Percentiles rank a stretch among this genome's conserved stretches.
Conservation (phyloP, 495 filamentous ascomycete species). For the Xylaria venustula region DNA sequence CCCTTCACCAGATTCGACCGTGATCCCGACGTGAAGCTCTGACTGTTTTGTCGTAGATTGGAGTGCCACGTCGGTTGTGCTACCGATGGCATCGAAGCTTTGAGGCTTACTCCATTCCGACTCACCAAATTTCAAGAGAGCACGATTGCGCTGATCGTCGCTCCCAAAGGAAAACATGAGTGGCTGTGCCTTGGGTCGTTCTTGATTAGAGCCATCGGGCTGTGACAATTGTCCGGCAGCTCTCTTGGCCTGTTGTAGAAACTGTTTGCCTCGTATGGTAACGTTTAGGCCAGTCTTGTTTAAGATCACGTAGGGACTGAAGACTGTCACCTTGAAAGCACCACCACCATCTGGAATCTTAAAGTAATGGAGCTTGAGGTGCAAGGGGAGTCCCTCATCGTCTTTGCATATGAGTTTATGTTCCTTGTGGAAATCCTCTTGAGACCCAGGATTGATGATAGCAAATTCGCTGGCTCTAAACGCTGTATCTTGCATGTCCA, state of each 20-base stretch:
- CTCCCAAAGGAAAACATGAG: slow-evolving; percentile 93
- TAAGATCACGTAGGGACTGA: slow-evolving; percentile 87
- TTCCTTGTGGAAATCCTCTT: slow-evolving; percentile 88
- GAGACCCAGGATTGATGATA: slow-evolving; percentile 85
- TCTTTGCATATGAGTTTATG: slow-evolving; percentile 78
- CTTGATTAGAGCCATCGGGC: slow-evolving; percentile 33
- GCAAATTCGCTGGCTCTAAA: slow-evolving; percentile 95
- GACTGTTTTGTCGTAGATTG: slow-evolving; percentile 66
- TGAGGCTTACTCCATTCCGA: slow-evolving; percentile 96
- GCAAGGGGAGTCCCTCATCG: slow-evolving; percentile 70
- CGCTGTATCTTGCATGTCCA: slow-evolving; percentile 93
- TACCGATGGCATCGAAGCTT: slow-evolving; percentile 97
- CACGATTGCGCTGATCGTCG: slow-evolving; percentile 87
- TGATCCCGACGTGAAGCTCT: slow-evolving; percentile 88
- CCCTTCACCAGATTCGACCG: slow-evolving; percentile 84
- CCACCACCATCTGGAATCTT: slow-evolving; percentile 90
- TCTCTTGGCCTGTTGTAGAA: slow-evolving; percentile 76
- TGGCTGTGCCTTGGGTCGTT: slow-evolving; percentile 68
- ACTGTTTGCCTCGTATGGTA: slow-evolving; percentile 82
- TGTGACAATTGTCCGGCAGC: slow-evolving; percentile 72
- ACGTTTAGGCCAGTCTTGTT: slow-evolving; percentile 93
- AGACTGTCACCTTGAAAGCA: slow-evolving; percentile 92
- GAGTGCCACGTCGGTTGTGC: slow-evolving; percentile 79
- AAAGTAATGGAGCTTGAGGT: slow-evolving; percentile 87
- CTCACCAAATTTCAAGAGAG: slow-evolving; percentile 78